Evolutionary conservation across 2,329 filamentous ascomycete genomes (phyloP).

Genomic region (Pseudogymnoascus sp.): DNA sequence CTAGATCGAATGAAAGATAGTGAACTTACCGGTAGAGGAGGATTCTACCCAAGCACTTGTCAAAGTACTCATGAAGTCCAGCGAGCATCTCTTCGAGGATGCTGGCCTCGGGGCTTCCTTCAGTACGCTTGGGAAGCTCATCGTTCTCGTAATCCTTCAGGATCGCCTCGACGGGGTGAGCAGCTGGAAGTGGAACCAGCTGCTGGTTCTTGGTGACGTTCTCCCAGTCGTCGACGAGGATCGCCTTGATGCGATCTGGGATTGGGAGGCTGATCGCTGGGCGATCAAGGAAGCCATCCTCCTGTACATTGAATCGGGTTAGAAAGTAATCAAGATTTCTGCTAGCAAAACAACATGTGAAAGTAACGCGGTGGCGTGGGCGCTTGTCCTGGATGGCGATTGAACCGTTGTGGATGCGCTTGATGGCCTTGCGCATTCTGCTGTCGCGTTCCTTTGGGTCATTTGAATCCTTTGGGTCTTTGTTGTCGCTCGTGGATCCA

Average conservation of each 20-base stretch:
- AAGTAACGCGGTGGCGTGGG: neutral
- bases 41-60: constrained; percentile 78
- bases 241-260: constrained; percentile 81
- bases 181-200: constrained; percentile 75
- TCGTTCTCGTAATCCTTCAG: constrained; percentile 70
- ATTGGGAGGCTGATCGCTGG: constrained; percentile 81
- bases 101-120: constrained; percentile 64
- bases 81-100: constrained; percentile 83
- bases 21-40: constrained; percentile 64
- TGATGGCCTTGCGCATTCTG: neutral
- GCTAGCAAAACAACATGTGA: constrained; percentile 11
- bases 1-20: neutral
- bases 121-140: constrained; percentile 57
- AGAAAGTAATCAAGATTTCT: neutral
- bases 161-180: constrained; percentile 66
- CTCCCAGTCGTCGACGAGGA: constrained; percentile 97
- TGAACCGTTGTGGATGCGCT: neutral
- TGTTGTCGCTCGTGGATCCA: neutral
- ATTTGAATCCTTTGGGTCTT: neutral
- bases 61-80: constrained; percentile 88
- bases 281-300: constrained; percentile 76
- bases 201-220: constrained; percentile 94
- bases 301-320: constrained; percentile 42
- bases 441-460: neutral
- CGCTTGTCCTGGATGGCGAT: neutral